phyloP scores from a whole-genome alignment of 768 basidiomycete species.

The Termitomyces sp. region DNA sequence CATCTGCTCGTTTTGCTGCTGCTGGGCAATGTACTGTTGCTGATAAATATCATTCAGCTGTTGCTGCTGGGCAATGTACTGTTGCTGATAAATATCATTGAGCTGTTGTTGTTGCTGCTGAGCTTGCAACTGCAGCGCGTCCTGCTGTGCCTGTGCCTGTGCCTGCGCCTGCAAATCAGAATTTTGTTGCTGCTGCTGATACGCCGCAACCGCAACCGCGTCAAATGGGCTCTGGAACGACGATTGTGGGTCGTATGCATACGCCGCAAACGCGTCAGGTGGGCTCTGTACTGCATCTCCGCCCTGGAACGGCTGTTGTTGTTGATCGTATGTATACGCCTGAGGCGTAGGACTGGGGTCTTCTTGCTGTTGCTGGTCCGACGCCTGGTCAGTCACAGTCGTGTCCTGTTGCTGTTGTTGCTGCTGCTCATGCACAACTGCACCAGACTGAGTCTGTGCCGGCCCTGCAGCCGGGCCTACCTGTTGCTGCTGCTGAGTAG shows the following conservation, averaged over 20 bases:
- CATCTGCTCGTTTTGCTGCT: background rate
- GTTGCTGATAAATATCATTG: background rate
- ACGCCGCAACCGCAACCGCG: background rate
- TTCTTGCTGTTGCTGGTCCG: background rate
- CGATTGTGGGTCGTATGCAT: background rate
- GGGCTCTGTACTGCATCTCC: background rate
- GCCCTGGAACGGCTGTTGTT: background rate
- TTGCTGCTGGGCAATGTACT: constrained; percentile 13
- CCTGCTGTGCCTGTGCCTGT: constrained; percentile 8
- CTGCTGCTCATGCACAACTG: constrained; percentile 10
- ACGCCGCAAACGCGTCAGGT: background rate
- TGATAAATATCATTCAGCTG: constrained; percentile 10
- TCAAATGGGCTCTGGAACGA: background rate
- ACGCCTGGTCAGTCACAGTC: background rate
- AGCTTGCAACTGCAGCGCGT: constrained; percentile 1
- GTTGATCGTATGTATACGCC: background rate
- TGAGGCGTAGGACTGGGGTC: no score
- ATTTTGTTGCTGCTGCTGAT: background rate
- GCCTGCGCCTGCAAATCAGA: constrained; percentile 1
- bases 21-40: constrained; percentile 5
- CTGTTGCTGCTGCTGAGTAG: background rate
- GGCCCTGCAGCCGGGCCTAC: constrained; percentile 8
- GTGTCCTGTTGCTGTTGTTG: constrained; percentile 10
- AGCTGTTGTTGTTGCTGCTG: constrained; percentile 10
- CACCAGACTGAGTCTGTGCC: constrained; percentile 7